Conservation (phyloP, 2,329 filamentous ascomycete genomes). For the Colletotrichum phormii region DNA sequence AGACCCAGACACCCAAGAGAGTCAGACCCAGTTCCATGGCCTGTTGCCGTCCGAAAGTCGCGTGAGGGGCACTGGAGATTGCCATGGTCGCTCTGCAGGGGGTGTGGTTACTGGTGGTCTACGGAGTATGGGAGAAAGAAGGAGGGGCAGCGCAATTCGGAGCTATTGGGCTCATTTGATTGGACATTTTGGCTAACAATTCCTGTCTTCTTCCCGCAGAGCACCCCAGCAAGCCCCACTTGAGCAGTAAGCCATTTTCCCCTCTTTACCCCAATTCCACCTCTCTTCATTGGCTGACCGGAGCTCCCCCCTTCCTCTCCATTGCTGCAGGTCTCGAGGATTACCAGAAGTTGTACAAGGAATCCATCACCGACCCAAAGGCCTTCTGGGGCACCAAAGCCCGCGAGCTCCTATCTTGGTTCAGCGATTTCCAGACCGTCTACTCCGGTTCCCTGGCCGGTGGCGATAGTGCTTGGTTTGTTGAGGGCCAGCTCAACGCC, state of each 20-base stretch:
- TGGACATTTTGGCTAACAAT: conserved; percentile 45
- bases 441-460: conserved; percentile 78
- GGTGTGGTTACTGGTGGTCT: no score
- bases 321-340: conserved; percentile 67
- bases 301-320: conserved; percentile 29
- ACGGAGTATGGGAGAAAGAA: conserved; percentile 9
- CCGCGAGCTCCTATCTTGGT: conserved; percentile 90
- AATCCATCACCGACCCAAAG: conserved; percentile 91
- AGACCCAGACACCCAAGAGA: conserved; percentile 1
- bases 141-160: conserved; percentile 25
- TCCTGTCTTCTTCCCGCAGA: conserved; percentile 58
- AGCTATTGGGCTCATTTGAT: conserved; percentile 23
- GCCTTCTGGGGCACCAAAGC: conserved; percentile 91
- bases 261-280: conserved; percentile 35
- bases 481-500: conserved; percentile 93
- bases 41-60: conserved; percentile 31
- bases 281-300: conserved; percentile 30
- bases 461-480: conserved; percentile 94
- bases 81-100: neutral
- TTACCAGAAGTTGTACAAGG: conserved; percentile 76
- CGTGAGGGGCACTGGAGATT: conserved; percentile 35
- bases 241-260: conserved; percentile 63
- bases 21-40: conserved; percentile 2
- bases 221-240: conserved; percentile 77
- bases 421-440: conserved; percentile 91